phyloP scores from a whole-genome alignment of 306 rosid genomes.

The Macrotyloma uniflorum region DNA sequence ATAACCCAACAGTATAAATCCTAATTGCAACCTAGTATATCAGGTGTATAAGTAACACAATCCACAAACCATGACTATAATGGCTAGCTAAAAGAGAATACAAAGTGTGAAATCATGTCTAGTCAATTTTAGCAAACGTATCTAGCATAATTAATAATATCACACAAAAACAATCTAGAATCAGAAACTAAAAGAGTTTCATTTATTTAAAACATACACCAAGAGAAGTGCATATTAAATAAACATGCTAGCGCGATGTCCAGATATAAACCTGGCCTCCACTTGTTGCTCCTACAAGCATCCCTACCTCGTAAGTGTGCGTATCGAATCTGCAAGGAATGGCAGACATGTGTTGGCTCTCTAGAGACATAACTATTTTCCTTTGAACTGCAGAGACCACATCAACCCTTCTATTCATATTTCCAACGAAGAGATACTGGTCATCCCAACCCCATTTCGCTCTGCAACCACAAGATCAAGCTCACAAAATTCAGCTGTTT shows the following conservation, averaged over 20 bases:
- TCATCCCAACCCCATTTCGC: conserved; percentile 98
- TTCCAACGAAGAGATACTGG: conserved; percentile 71
- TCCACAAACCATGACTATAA: too few relatives aligned
- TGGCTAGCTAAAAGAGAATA: too few relatives aligned
- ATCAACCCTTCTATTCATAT: conserved; percentile 80
- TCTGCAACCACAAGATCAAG: conserved; percentile 54
- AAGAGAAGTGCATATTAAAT: background rate
- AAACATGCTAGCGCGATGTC: conserved; percentile 40
- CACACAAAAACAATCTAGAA: background rate
- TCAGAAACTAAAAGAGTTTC: background rate
- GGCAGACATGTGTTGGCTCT: conserved; percentile 72
- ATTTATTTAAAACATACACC: background rate
- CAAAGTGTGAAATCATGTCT: background rate
- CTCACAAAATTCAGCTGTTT: conserved; percentile 11
- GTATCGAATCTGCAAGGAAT: conserved; percentile 82
- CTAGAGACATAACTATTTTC: conserved; percentile 50
- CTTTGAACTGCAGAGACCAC: conserved; percentile 59
- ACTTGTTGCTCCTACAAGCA: conserved; percentile 56
- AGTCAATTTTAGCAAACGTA: background rate
- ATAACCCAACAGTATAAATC: too few relatives aligned
- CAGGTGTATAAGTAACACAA: too few relatives aligned
- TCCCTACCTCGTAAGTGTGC: conserved; percentile 58
- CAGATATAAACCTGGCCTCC: conserved; percentile 59
- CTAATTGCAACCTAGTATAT: too few relatives aligned
- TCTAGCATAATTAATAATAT: background rate